phyloP scores from a whole-genome alignment of 2,329 filamentous ascomycete genomes.

The Colletotrichum sp. region DNA sequence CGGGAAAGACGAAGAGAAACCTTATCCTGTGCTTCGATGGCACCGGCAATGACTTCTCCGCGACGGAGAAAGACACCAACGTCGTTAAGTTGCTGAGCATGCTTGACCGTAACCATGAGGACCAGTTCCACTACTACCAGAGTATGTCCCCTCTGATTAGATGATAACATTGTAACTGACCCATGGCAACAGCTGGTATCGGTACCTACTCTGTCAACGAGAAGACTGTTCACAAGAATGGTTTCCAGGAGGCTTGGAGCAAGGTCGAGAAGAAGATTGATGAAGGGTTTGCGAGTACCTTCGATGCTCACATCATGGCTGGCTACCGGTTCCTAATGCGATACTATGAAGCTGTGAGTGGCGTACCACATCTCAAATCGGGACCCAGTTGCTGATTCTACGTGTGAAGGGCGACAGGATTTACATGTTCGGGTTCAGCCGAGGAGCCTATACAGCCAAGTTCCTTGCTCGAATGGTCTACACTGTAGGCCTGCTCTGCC shows the following conservation, averaged over 20 bases:
- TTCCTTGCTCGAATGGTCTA: conserved; percentile 58
- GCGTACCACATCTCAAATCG: no score
- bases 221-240: conserved; percentile 40
- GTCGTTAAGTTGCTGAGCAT: conserved; percentile 55
- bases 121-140: conserved; percentile 56
- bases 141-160: conserved; percentile 30
- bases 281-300: conserved; percentile 47
- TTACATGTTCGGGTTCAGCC: conserved; percentile 59
- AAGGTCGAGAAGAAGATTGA: conserved; percentile 43
- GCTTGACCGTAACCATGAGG: conserved; percentile 47
- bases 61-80: conserved; percentile 54
- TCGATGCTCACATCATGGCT: conserved; percentile 55
- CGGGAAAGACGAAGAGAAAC: conserved; percentile 30
- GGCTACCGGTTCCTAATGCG: conserved; percentile 61
- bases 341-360: conserved; percentile 38
- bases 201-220: conserved; percentile 52
- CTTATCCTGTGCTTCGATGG: conserved; percentile 54
- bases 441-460: conserved; percentile 57
- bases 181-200: conserved; percentile 41
- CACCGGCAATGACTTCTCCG: conserved; percentile 50
- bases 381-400: no score
- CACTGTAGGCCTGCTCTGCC: conserved; percentile 51
- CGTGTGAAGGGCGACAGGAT: conserved; percentile 45
- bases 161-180: no score
- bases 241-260: conserved; percentile 35